Conservation (phyloP, 2,329 filamentous ascomycete genomes). For the Penicillium sp. region DNA sequence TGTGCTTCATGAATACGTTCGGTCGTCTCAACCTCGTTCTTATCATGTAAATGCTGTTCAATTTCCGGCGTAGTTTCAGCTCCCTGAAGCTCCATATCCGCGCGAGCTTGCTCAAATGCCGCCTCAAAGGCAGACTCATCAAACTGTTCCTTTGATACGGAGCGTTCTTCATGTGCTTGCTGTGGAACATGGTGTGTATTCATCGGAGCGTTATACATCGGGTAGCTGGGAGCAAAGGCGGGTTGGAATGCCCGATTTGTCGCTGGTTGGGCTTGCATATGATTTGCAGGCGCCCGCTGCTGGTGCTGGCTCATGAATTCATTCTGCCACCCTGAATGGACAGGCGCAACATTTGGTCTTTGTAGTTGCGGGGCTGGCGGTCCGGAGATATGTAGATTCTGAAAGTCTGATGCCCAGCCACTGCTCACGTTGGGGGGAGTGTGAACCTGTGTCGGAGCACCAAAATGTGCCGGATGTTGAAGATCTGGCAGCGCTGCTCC, state of each 20-base stretch:
- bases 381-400: slow-evolving; percentile 43
- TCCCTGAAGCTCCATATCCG: slow-evolving; percentile 35
- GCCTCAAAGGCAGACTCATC: slow-evolving; percentile 48
- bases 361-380: slow-evolving; percentile 48
- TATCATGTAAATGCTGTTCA: slow-evolving; percentile 13
- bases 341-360: slow-evolving; percentile 40
- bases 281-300: slow-evolving; percentile 25
- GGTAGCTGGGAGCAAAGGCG: slow-evolving; percentile 27
- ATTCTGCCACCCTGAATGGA: slow-evolving; percentile 56
- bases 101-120: slow-evolving; percentile 43
- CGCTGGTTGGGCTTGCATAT: slow-evolving; percentile 18
- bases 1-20: slow-evolving; percentile 26
- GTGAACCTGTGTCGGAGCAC: slow-evolving; percentile 26
- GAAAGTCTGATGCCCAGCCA: slow-evolving; percentile 49
- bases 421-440: slow-evolving; percentile 21
- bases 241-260: slow-evolving; percentile 28
- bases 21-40: slow-evolving; percentile 16
- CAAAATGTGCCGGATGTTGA: slow-evolving; percentile 36
- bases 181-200: slow-evolving; percentile 27
- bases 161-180: slow-evolving; percentile 20
- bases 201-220: slow-evolving; percentile 24
- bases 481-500: slow-evolving; percentile 36
- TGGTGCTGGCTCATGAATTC: slow-evolving; percentile 53
- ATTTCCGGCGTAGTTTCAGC: slow-evolving; percentile 16
- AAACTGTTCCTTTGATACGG: slow-evolving; percentile 32